phyloP scores from a whole-genome alignment of 257 asterid species.

The Linaria vulgaris region DNA sequence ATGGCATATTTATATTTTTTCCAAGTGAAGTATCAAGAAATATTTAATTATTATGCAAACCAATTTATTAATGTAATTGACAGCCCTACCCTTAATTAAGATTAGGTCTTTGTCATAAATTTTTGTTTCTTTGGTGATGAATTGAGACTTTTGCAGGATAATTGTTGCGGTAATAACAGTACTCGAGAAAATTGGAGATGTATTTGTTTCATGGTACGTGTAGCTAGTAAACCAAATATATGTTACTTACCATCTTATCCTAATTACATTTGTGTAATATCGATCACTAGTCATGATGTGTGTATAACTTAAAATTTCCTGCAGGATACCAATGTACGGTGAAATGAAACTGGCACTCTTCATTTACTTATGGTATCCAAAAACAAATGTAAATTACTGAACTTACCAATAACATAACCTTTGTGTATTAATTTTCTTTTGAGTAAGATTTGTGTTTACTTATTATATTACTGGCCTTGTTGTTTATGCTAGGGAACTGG shows the following conservation, averaged over 20 bases:
- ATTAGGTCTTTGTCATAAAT: background rate
- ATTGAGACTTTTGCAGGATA: conserved; percentile 46
- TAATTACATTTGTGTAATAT: background rate
- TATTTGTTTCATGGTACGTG: conserved; percentile 68
- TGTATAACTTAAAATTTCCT: background rate
- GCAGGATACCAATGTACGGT: conserved; percentile 90
- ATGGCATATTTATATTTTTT: background rate
- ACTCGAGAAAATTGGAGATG: conserved; percentile 56
- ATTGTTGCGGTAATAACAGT: conserved; percentile 61
- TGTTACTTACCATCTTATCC: background rate
- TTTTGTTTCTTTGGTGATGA: background rate
- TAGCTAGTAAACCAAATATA: background rate
- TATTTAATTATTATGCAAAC: too few relatives aligned
- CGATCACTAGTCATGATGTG: background rate
- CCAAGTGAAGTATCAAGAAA: background rate
- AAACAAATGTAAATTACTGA: conserved; percentile 48
- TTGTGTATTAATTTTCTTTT: too few relatives aligned
- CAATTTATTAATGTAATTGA: background rate
- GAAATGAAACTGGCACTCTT: conserved; percentile 87
- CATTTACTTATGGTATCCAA: conserved; percentile 92
- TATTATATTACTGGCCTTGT: too few relatives aligned
- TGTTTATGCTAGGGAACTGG: conserved; percentile 57
- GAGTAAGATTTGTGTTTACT: too few relatives aligned
- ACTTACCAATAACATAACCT: too few relatives aligned
- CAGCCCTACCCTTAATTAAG: background rate